phyloP scores from a whole-genome alignment of 1,284 basidiomycete species.

The Heterobasidion occidentale region DNA sequence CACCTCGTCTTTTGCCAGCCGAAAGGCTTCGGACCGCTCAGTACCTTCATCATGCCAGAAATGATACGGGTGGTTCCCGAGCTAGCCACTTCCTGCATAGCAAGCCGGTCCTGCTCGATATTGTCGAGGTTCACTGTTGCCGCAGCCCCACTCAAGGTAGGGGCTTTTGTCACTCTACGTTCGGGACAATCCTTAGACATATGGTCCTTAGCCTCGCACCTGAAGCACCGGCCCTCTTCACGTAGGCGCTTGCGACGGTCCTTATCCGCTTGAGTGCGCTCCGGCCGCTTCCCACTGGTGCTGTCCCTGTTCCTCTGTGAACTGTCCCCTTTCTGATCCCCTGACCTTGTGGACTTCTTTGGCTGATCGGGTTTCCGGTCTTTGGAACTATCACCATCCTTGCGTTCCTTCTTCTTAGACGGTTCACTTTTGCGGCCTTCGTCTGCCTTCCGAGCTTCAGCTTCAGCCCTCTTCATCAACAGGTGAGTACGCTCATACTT shows the following conservation, averaged over 20 bases:
- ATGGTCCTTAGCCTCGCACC: slow-evolving; percentile 1
- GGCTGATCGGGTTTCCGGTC: too few relatives aligned
- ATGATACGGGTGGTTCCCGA: not conserved
- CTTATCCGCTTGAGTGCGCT: not conserved
- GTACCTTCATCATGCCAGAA: not conserved
- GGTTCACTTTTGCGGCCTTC: too few relatives aligned
- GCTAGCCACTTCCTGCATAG: not conserved
- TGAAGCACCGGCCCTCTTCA: not conserved
- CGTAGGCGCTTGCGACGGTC: not conserved
- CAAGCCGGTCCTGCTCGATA: not conserved
- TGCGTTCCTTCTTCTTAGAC: too few relatives aligned
- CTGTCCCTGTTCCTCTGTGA: not conserved
- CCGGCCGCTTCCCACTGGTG: not conserved
- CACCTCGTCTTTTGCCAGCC: not conserved
- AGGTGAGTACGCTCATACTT: not conserved
- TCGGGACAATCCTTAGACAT: slow-evolving; percentile 2
- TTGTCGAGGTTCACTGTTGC: not conserved
- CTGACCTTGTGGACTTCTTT: not conserved
- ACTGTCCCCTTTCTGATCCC: not conserved
- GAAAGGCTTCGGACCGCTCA: not conserved
- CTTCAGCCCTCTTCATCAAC: not conserved
- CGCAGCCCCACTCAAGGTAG: not conserved
- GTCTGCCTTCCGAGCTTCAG: not conserved
- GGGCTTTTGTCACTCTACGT: not conserved
- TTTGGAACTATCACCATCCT: too few relatives aligned